Conservation (phyloP, 805 yeast species). For the Kazachstania martiniae region DNA sequence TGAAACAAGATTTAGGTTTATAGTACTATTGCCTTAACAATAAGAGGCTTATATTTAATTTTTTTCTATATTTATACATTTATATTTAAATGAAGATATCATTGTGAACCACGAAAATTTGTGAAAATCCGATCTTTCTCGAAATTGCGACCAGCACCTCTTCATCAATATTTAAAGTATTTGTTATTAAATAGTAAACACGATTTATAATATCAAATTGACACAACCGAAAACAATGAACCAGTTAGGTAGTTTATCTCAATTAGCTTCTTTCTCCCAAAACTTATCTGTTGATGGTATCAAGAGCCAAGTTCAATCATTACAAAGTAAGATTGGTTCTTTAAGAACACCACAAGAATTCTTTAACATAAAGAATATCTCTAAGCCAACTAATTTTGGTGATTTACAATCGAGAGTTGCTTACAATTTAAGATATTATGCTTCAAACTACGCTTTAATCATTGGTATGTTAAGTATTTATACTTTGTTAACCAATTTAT, state of each 20-base stretch:
- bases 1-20: slow-evolving; percentile 66
- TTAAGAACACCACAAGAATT: slow-evolving; percentile 88
- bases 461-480: slow-evolving; percentile 66
- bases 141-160: no score
- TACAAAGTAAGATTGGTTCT: slow-evolving; percentile 58
- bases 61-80: no score
- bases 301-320: slow-evolving; percentile 36
- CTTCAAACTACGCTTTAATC: slow-evolving; percentile 73
- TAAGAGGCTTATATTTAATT: no score
- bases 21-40: slow-evolving; percentile 6
- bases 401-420: slow-evolving; percentile 84
- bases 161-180: no score
- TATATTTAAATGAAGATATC: no score
- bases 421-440: slow-evolving; percentile 77
- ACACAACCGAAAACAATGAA: slow-evolving; percentile 4
- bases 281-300: slow-evolving; percentile 24
- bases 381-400: slow-evolving; percentile 82
- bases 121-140: no score
- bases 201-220: no score
- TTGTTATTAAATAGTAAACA: no score
- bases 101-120: no score
- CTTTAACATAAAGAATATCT: slow-evolving; percentile 78
- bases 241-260: slow-evolving; percentile 10
- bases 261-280: slow-evolving; percentile 23
- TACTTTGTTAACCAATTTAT: slow-evolving; percentile 75